Percentiles rank a stretch among this genome's conserved stretches.
Conservation (phyloP, 176 grass and related monocot species). For the Zizania latifolia region DNA sequence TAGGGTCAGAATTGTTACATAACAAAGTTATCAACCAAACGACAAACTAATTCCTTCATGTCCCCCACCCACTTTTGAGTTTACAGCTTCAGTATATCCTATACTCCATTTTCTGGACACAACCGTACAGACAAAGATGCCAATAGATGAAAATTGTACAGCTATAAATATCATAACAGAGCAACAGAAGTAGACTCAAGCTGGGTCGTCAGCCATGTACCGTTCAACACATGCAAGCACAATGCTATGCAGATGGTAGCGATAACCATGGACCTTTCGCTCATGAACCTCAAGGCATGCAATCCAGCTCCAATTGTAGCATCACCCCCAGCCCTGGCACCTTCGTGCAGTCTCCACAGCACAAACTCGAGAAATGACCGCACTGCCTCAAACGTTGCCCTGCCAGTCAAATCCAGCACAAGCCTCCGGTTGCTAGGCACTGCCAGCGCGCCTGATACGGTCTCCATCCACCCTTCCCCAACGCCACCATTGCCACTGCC, state of each 20-base stretch:
- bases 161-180: not conserved
- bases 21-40: not conserved
- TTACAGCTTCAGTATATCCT: constrained; percentile 5
- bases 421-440: constrained; percentile 60
- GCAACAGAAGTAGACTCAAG: constrained; percentile 1
- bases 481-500: constrained; percentile 5
- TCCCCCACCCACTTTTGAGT: not conserved
- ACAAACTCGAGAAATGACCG: constrained; percentile 82
- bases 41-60: not conserved
- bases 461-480: constrained; percentile 36
- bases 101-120: not conserved
- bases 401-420: constrained; percentile 62
- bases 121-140: too few relatives aligned
- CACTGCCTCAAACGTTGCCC: constrained; percentile 70
- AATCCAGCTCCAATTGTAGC: constrained; percentile 29
- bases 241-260: constrained; percentile 56
- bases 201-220: constrained; percentile 33
- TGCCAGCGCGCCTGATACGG: constrained; percentile 44
- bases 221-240: constrained; percentile 60
- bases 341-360: constrained; percentile 53
- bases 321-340: constrained; percentile 41
- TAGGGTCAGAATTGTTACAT: not conserved
- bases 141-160: not conserved
- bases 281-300: constrained; percentile 42
- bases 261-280: constrained; percentile 57